phyloP scores from a whole-genome alignment of 139 green algal genomes.

The Choricystis sp. region DNA sequence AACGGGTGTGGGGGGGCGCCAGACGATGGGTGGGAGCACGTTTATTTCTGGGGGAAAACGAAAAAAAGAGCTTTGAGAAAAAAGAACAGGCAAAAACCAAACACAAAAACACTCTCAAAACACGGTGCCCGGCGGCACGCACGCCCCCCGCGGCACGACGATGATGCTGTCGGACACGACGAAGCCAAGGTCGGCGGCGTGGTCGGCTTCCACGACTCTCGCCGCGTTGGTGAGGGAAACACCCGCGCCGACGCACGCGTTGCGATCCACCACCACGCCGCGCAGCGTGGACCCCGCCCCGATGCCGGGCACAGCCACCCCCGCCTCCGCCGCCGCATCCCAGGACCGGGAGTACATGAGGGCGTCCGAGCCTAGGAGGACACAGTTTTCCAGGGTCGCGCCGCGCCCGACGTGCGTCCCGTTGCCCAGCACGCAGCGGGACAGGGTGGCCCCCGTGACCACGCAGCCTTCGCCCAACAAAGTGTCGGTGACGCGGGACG shows the following conservation, averaged over 20 bases:
- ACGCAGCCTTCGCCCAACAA: background rate
- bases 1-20: too few species aligned
- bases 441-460: slow-evolving; percentile 27
- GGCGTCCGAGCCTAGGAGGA: slow-evolving; percentile 64
- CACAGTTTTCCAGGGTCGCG: slow-evolving; percentile 34
- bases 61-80: background rate
- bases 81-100: background rate
- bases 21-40: too few species aligned
- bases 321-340: too few species aligned
- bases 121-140: background rate
- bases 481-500: background rate
- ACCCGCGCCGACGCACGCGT: background rate
- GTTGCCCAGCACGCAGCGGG: slow-evolving; percentile 48
- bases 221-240: background rate
- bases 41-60: background rate
- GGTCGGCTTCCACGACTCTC: background rate
- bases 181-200: background rate
- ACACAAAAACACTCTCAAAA: background rate
- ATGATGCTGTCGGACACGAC: background rate
- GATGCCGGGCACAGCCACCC: too few species aligned
- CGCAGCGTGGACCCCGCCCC: background rate
- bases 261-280: background rate
- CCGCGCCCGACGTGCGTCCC: slow-evolving; percentile 26
- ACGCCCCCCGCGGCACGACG: background rate
- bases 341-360: slow-evolving; percentile 10